Evolutionary conservation across 768 basidiomycete genomes (phyloP), one percentile per base, ranked within the genome.

Genomic region (Auriscalpium microsporum): DNA sequence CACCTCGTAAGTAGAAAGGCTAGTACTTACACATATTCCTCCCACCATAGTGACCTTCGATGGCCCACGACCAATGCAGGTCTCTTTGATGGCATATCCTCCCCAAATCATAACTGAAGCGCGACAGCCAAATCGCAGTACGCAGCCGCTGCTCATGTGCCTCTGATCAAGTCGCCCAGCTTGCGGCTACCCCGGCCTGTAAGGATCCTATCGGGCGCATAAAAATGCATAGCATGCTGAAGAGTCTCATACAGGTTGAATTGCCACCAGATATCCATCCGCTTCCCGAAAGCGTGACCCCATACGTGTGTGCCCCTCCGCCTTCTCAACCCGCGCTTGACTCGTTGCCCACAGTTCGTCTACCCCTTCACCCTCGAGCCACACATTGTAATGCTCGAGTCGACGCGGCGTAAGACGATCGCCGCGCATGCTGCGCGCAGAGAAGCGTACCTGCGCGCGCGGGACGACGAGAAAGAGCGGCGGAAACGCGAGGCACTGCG

Each of bases 351-450:
- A 6, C 67, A 98, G 94, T 96, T 97, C 64, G 95, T 90, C 45
- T 98, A 97, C 65, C 94, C 95, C 2, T 97, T 92, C 75, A 87
- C 93, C 3, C 79, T 98, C 51, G 95, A 98, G 65, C 80, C 84
- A 0, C 94, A 95, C 66, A 75, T 92, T 60, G 69, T 94, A 52
- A 80, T 82, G 1, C 71, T 90, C 42, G 89, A 89, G 65, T 82
- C 87, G 0, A 78, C 89, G 0, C 84, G 90, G 1, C 76, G 84
- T 48, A 71, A 75, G 4, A 84, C 85, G 0, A 77, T 90, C 38
- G 76, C 84, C 0, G 76, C 86, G 1, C 79, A 89, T 58, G 71
- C 79, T 2, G 75, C 82, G 0, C 81, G 85, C 9, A 81, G 89
- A 46, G 83, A 90, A 49, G 80, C 83, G 1, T 83, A 87, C 61